Conservation (phyloP, 192 early-diverging fungal species). For the Pilaira anomala region DNA sequence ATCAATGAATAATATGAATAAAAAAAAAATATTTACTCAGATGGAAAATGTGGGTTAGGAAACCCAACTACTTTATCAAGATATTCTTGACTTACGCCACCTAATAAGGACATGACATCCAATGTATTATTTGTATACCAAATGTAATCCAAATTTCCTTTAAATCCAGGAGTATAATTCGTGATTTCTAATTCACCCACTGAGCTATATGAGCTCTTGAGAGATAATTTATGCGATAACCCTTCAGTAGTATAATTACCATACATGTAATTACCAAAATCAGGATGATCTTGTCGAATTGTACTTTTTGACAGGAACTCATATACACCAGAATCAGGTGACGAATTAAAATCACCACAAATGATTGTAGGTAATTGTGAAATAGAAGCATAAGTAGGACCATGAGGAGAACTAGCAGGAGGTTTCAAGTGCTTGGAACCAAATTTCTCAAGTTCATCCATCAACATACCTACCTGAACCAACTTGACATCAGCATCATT, state of each 20-base stretch:
- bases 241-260: constrained; percentile 82
- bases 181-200: constrained; percentile 85
- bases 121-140: constrained; percentile 85
- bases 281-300: constrained; percentile 78
- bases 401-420: not conserved
- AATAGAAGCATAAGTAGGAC: constrained; percentile 28
- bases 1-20: not conserved
- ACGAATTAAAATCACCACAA: constrained; percentile 96
- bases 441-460: constrained; percentile 80
- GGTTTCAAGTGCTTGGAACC: constrained; percentile 46
- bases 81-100: constrained; percentile 79
- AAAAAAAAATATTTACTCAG: constrained; percentile 47
- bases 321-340: constrained; percentile 85
- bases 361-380: constrained; percentile 63
- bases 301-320: constrained; percentile 81
- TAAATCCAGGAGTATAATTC: constrained; percentile 82
- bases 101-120: constrained; percentile 74
- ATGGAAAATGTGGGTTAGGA: constrained; percentile 87
- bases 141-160: constrained; percentile 91
- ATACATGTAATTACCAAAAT: constrained; percentile 80
- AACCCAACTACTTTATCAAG: constrained; percentile 79
- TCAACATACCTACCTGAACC: constrained; percentile 90
- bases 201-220: constrained; percentile 79
- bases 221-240: constrained; percentile 73
- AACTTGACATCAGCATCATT: constrained; percentile 90